These are phyloP conservation scores for Nyctanthes arbortristis DNA, from an alignment of 257 asterid genomes.

Conservation along the genomic window DNA sequence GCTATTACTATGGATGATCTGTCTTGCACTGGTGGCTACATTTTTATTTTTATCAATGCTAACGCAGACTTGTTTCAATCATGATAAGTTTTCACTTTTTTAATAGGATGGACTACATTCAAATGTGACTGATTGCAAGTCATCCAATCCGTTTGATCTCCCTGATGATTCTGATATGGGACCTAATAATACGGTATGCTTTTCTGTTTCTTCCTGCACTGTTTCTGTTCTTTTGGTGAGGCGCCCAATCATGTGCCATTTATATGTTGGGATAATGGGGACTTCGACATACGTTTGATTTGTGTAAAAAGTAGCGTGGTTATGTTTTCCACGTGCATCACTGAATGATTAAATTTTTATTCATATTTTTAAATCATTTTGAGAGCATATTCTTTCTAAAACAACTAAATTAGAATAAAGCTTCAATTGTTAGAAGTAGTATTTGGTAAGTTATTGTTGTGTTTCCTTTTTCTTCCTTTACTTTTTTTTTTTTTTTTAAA, in stretches of 20 bases:
- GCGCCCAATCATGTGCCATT: not conserved
- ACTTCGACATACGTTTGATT: not conserved
- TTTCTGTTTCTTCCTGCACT: no score
- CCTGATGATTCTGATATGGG: conserved; percentile 61
- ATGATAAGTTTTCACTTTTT: conserved; percentile 20
- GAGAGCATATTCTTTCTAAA: no score
- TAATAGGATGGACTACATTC: conserved; percentile 53
- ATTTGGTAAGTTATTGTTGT: no score
- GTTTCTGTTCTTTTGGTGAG: not conserved
- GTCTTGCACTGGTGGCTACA: conserved; percentile 11
- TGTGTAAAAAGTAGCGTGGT: not conserved
- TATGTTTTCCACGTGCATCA: not conserved
- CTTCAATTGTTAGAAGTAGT: no score
- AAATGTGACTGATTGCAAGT: conserved; percentile 42
- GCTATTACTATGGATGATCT: conserved; percentile 23
- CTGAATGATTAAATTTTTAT: not conserved
- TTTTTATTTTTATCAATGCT: conserved; percentile 6
- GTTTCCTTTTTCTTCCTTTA: no score
- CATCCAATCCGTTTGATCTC: conserved; percentile 82
- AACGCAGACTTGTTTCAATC: conserved; percentile 14
- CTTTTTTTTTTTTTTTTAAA: no score
- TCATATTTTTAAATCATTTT: no score
- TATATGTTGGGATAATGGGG: not conserved
- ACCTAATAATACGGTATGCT: conserved; percentile 56
- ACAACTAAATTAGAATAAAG: no score